These are phyloP conservation scores for Rubus idaeus DNA, from an alignment of 306 rosid genomes.

Conservation along the genomic window DNA sequence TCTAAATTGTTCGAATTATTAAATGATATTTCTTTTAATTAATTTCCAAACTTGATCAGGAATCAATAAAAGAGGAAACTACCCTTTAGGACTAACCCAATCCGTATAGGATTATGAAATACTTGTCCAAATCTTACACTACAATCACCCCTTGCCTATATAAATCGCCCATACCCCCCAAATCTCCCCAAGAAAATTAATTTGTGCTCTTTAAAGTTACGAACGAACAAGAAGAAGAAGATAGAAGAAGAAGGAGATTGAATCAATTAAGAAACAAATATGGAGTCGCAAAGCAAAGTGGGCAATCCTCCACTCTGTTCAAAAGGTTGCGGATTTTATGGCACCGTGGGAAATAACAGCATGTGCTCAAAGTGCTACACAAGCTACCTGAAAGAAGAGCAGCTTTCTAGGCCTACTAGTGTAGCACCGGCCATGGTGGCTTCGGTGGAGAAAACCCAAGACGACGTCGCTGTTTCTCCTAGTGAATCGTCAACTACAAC, in stretches of 20 bases:
- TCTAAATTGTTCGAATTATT: no score
- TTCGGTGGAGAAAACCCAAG: neutral
- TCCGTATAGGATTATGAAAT: neutral
- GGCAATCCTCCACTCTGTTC: slow-evolving; percentile 25
- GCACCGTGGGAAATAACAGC: slow-evolving; percentile 21
- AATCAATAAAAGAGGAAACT: neutral
- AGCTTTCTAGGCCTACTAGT: neutral
- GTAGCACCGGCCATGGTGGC: neutral
- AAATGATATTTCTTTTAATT: no score
- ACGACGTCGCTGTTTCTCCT: neutral
- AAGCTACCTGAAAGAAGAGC: slow-evolving; percentile 1
- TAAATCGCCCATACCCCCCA: neutral
- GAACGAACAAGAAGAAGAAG: neutral
- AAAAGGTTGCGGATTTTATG: slow-evolving; percentile 47
- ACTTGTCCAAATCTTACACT: neutral
- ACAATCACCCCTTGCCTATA: neutral
- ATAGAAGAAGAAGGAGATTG: neutral
- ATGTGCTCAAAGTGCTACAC: slow-evolving; percentile 33
- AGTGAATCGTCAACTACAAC: neutral
- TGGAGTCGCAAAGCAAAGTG: neutral
- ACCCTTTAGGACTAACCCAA: neutral
- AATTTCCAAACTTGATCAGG: neutral
- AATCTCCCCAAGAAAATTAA: neutral
- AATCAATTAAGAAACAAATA: neutral
- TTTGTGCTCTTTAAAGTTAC: neutral